Base-by-base conservation (phyloP, 2,329 filamentous ascomycete genomes). In the Colletotrichum melonis region DNA sequence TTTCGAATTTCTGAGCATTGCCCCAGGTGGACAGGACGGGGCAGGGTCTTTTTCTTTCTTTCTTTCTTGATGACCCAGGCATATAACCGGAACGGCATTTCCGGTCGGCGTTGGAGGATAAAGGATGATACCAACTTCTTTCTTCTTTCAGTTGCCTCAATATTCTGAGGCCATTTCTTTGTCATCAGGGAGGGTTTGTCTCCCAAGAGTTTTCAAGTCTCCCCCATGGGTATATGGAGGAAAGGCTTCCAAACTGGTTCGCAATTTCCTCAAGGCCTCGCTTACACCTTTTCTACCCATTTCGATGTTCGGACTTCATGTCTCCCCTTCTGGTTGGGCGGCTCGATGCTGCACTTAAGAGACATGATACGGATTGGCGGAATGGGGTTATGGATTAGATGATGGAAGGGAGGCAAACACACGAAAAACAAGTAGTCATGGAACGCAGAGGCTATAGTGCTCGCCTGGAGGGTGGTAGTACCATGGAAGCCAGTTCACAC, bases 61-160 rank as follows among this genome's bases (percentile, higher is more conserved):
- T 72, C 62, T 60, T 42, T 72, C 62, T 46, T 28, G 32, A 55
- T n/a, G 30, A 59, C 26, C 49, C 55, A 24, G 56, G 67, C 56
- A 72, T 64, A 68, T 68, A 72, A 67, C 67, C 42, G 69, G 72
- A 63, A 72, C 26, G 63, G 69, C 52, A 74, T 74, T 56, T 72
- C 32, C 57, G 63, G 72, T 56, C 35, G 72, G 72, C 72, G 72
- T 74, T 74, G 59, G 62, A 42, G 60, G 67, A 60, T n/a, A 52
- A 49, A 60, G 63, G 70, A 74, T 69, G 73, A 74, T 74, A 74
- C 73, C 74, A 68, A 46, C 63, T 69, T 42, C 60, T 72, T 52
- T 59, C 55, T 67, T 67, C 56, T 67, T 68, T 70, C 49, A 16
- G 49, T 54, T 58, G 66, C 38, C 54, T 75, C 67, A 75, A 75